phyloP scores from a whole-genome alignment of 2,329 filamentous ascomycete genomes.

The Neopestalotiopsis sp. region DNA sequence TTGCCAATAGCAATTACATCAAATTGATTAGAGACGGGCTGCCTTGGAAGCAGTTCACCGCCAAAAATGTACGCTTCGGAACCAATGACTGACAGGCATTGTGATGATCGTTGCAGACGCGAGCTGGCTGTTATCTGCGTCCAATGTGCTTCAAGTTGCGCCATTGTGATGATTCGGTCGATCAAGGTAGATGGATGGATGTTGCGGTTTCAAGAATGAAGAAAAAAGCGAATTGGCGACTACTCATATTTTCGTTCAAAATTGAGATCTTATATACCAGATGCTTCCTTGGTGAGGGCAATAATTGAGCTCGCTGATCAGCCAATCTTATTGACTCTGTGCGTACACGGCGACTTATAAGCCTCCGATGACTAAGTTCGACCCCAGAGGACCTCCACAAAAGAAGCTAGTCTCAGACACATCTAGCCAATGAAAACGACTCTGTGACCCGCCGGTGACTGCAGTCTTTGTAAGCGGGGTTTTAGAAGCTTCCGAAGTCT shows the following conservation, averaged over 20 bases:
- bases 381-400: background rate
- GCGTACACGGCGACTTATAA: background rate
- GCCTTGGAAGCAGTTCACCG: constrained; percentile 53
- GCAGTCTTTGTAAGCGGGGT: background rate
- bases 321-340: background rate
- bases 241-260: too few relatives aligned
- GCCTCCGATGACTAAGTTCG: background rate
- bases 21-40: constrained; percentile 55
- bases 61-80: constrained; percentile 51
- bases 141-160: constrained; percentile 25
- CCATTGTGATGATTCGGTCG: background rate
- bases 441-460: background rate
- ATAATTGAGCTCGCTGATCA: background rate
- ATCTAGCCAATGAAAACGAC: too few relatives aligned
- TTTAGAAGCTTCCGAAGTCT: background rate
- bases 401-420: background rate
- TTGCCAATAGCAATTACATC: constrained; percentile 41
- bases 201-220: too few relatives aligned
- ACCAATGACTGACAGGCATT: constrained; percentile 47
- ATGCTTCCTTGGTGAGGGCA: too few relatives aligned
- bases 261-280: too few relatives aligned
- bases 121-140: constrained; percentile 27
- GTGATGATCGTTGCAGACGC: constrained; percentile 55
- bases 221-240: too few relatives aligned
- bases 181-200: too few relatives aligned